Evolutionary conservation across 441 rosid genomes (phyloP).

Genomic region (Adansonia grandidieri): DNA sequence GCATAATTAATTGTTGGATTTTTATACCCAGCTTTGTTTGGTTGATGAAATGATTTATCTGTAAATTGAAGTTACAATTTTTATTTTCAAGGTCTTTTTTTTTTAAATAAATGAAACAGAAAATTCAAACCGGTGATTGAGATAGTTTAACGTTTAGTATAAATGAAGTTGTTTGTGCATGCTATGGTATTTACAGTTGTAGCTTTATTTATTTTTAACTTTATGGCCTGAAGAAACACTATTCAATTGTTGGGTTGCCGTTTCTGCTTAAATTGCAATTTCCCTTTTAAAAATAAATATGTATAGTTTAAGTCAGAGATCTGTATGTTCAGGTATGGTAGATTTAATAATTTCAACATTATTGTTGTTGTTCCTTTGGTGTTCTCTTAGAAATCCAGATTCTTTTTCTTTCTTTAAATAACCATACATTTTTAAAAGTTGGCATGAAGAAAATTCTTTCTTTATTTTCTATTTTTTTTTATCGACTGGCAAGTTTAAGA

Average conservation of each 20-base stretch:
- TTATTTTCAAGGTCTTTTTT: not conserved
- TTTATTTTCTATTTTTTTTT: not conserved
- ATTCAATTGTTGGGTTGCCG: not conserved
- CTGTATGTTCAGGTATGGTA: too few relatives aligned
- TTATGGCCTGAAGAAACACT: not conserved
- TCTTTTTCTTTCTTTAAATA: constrained; percentile 1
- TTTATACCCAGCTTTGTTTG: not conserved
- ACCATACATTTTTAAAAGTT: not conserved
- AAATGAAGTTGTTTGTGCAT: not conserved
- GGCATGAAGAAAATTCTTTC: not conserved
- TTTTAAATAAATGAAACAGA: not conserved
- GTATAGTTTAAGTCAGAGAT: too few relatives aligned
- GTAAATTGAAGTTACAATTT: not conserved
- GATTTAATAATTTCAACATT: not conserved
- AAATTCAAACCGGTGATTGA: not conserved
- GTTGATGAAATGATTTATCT: not conserved
- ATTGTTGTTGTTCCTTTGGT: not conserved
- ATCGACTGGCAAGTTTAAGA: not conserved
- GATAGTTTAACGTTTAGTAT: not conserved
- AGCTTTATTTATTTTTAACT: not conserved
- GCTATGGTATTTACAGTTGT: not conserved
- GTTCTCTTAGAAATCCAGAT: not conserved
- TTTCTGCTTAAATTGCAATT: not conserved
- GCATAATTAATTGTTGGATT: not conserved
- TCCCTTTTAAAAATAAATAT: not conserved